Evolutionary conservation across 1,284 basidiomycete genomes (phyloP).

Genomic region (Xerocomus nothofagi): DNA sequence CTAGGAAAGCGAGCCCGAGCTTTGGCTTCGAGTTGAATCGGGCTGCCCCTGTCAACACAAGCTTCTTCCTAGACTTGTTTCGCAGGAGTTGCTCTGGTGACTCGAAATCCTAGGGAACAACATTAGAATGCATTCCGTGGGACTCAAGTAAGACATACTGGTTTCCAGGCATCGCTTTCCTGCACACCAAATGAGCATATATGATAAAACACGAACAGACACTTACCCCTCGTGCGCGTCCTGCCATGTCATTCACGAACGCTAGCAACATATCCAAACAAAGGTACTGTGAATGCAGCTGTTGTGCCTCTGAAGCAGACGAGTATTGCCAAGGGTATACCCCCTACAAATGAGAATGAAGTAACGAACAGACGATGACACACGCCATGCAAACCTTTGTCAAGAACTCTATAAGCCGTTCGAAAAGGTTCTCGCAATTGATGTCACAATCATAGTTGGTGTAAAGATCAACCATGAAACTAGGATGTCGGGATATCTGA

Average conservation of each 20-base stretch:
- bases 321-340: conserved; percentile 69
- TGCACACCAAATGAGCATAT: conserved; percentile 29
- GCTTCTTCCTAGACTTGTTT: conserved; percentile 83
- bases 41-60: conserved; percentile 82
- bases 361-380: background rate
- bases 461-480: conserved; percentile 95
- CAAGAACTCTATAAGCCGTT: conserved; percentile 87
- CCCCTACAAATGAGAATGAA: conserved; percentile 48
- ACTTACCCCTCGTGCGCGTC: conserved; percentile 70
- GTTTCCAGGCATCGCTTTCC: conserved; percentile 58
- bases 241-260: conserved; percentile 89
- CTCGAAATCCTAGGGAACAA: conserved; percentile 47
- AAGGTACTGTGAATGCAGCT: conserved; percentile 80
- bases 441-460: conserved; percentile 97
- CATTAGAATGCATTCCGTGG: background rate
- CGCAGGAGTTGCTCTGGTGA: conserved; percentile 61
- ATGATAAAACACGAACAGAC: conserved; percentile 8
- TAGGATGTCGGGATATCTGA: conserved; percentile 77
- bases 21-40: conserved; percentile 98
- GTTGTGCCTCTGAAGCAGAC: conserved; percentile 66
- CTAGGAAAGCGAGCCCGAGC: conserved; percentile 85
- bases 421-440: conserved; percentile 96
- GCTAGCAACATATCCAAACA: conserved; percentile 88
- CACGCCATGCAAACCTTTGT: conserved; percentile 58
- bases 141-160: conserved; percentile 40